Evolutionary conservation across 257 asterid genomes (phyloP).

Genomic region (Datura wrightii): DNA sequence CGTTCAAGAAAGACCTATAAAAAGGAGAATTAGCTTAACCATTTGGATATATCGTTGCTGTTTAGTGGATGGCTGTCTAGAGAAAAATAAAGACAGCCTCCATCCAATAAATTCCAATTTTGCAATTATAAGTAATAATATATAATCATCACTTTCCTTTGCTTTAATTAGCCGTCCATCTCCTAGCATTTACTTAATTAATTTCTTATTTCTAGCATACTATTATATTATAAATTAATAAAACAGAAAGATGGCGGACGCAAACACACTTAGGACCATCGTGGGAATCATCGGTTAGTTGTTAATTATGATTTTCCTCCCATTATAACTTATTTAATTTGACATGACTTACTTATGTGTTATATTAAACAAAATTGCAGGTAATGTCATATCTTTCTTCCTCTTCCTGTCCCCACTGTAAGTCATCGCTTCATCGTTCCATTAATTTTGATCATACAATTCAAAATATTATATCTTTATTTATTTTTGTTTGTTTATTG

Average conservation of each 20-base stretch:
- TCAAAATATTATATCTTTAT: too few species aligned
- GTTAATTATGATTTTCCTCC: background rate
- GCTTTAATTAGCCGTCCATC: background rate
- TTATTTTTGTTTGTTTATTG: background rate
- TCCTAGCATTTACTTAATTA: background rate
- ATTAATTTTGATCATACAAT: too few species aligned
- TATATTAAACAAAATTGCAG: conserved; percentile 42
- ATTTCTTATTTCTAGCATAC: background rate
- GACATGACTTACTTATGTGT: background rate
- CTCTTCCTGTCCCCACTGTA: conserved; percentile 72
- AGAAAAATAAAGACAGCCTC: background rate
- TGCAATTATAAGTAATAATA: too few species aligned
- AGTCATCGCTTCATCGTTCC: background rate
- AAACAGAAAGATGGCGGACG: conserved; percentile 32
- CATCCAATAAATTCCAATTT: background rate
- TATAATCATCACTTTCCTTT: too few species aligned
- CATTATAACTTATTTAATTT: background rate
- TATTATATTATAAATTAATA: too few species aligned
- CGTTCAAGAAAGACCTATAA: conserved; percentile 5
- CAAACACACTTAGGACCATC: conserved; percentile 43
- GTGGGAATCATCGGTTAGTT: conserved; percentile 65
- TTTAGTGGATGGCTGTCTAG: conserved; percentile 11
- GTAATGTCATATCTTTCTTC: conserved; percentile 62
- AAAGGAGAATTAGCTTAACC: background rate
- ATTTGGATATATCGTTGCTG: background rate